phyloP scores from a whole-genome alignment of 495 filamentous ascomycete species.

The Hypoxylon lenormandii region DNA sequence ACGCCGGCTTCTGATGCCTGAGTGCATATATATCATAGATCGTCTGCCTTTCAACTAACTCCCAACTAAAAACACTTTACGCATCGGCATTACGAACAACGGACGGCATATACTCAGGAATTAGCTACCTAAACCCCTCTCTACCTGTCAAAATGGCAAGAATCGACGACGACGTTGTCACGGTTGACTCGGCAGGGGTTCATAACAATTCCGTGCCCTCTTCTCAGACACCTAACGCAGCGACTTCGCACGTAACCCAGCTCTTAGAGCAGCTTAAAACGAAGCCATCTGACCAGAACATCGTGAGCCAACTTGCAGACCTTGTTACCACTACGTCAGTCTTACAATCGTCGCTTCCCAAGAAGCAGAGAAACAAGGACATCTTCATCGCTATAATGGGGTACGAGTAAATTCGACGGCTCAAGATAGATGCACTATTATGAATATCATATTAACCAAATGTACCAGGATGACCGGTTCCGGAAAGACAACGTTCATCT shows the following conservation, averaged over 20 bases:
- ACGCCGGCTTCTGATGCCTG: too few relatives aligned
- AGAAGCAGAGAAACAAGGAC: conserved; percentile 17
- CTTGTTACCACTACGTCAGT: background rate
- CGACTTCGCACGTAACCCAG: background rate
- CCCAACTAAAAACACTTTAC: too few relatives aligned
- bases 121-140: background rate
- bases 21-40: too few relatives aligned
- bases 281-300: background rate
- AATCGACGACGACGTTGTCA: conserved; percentile 19
- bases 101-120: too few relatives aligned
- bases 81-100: too few relatives aligned
- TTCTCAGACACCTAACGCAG: conserved; percentile 3
- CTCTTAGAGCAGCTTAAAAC: background rate
- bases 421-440: background rate
- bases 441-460: background rate
- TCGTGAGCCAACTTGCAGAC: background rate
- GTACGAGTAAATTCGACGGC: conserved; percentile 23
- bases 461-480: conserved; percentile 51
- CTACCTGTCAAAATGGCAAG: conserved; percentile 18
- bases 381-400: conserved; percentile 47
- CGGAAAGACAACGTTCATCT: conserved; percentile 61
- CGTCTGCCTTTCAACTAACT: too few relatives aligned
- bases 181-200: conserved; percentile 4
- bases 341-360: background rate
- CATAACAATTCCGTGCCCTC: conserved; percentile 3